Percentiles rank a stretch among this genome's conserved stretches.
Evolutionary conservation across 1,284 basidiomycete species (phyloP).

Genomic region (Apiotrichum sp.): DNA sequence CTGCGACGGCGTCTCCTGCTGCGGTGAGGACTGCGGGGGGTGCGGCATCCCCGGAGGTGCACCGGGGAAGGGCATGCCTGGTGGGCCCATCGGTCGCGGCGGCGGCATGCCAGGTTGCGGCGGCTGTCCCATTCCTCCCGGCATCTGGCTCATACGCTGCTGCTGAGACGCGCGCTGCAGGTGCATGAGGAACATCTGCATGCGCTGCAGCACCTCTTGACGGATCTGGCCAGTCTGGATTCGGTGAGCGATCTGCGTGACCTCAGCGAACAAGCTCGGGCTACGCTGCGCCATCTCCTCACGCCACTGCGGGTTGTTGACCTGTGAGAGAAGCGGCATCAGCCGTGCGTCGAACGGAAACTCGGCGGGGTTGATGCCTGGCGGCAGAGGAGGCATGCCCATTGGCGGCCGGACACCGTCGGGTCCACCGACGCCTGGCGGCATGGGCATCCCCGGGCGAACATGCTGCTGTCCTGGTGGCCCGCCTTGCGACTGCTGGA

Average conservation of each 20-base stretch:
- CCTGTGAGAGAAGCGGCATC: constrained; percentile 21
- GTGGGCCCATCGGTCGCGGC: constrained; percentile 7
- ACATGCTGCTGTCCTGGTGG: constrained; percentile 2
- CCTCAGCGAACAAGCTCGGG: constrained; percentile 21
- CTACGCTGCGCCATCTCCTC: constrained; percentile 28
- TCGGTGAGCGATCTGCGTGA: constrained; percentile 16
- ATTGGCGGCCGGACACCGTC: constrained; percentile 3
- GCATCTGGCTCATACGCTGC: constrained; percentile 1
- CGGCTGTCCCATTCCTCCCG: not conserved
- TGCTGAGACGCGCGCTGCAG: constrained; percentile 7
- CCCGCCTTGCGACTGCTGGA: constrained; percentile 8
- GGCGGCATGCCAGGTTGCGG: constrained; percentile 7
- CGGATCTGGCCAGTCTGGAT: constrained; percentile 24
- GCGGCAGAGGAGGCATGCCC: constrained; percentile 10
- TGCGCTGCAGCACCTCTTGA: constrained; percentile 32
- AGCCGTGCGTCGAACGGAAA: constrained; percentile 42
- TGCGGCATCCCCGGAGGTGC: constrained; percentile 3
- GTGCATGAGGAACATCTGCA: constrained; percentile 31
- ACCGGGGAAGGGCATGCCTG: constrained; percentile 13
- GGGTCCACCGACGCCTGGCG: constrained; percentile 3
- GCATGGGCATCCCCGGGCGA: constrained; percentile 7
- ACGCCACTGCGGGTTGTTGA: constrained; percentile 30
- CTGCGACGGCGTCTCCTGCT: not conserved
- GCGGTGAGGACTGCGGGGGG: constrained; percentile 9
- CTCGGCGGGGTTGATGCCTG: constrained; percentile 23